Evolutionary conservation across 805 yeast genomes (phyloP), one percentile per base, ranked within the genome.

Genomic region (Clavispora carvajalis): DNA sequence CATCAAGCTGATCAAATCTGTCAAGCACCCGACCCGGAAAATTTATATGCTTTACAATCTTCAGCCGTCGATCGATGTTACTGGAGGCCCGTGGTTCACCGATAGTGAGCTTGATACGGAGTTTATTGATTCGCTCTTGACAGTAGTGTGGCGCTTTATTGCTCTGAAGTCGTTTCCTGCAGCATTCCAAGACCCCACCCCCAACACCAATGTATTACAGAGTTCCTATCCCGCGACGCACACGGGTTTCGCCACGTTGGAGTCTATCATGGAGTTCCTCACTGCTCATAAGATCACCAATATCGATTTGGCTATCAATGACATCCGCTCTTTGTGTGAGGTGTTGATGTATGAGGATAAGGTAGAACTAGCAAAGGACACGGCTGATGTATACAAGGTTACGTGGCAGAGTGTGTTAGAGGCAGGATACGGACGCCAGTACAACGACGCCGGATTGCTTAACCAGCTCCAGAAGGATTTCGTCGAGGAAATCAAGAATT

Each of bases 71-170:
- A 82, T 87, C 23, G 98, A 91, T 50, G 93, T 93, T 28, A 93
- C 98, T 0, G 99, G 99, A 48, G 99, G 99, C 5, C 98, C 98
- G 4, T 93, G 99, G 99, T 93, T 90, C 58, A 89, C 97, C 0
- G 99, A 93, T 58, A 80, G 90, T 25, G 98, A 93, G 62, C 71
- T 93, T 42, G 99, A 93, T 58, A 80, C 88, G 3, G 98, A 91
- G 61, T 93, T 93, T 55, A 90, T 93, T 43, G 91, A 87, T 49
- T 79, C 88, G 36, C 65, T 93, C 40, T 62, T 87, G 49, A 79
- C 87, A 16, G 90, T 90, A 33, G 80, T 90, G 7, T 93, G 97
- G 96, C 73, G 93, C 50, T 91, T 69, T 60, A 81, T 87, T 8
- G 85, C 91, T 2, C 75, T 80, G 23, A 78, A 76, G 51, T 77